phyloP scores from a whole-genome alignment of 2,329 filamentous ascomycete species.

The Alternaria conjuncta region DNA sequence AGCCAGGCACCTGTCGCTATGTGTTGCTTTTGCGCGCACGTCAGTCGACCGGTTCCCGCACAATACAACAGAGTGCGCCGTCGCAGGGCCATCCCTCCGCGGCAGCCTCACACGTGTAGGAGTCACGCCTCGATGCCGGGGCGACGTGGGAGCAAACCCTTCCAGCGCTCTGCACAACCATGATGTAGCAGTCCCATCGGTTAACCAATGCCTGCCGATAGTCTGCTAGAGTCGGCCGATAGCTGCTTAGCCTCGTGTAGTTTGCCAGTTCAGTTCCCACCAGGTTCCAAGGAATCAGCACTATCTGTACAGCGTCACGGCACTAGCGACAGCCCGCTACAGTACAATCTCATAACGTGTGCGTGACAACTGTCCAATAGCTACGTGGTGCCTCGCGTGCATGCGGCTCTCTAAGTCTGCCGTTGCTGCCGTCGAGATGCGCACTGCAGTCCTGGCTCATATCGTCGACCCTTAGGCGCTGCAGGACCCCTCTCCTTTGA shows the following conservation, averaged over 20 bases:
- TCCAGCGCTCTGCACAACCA: slow-evolving; percentile 6
- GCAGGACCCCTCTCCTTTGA: slow-evolving; percentile 14
- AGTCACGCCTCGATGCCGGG: slow-evolving; percentile 3
- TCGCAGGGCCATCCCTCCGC: background rate
- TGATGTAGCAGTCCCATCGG: slow-evolving; percentile 13
- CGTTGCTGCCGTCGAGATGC: slow-evolving; percentile 11
- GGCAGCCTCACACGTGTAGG: background rate
- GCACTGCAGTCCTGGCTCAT: background rate
- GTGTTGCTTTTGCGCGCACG: background rate
- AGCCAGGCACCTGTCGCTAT: background rate
- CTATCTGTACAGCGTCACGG: slow-evolving; percentile 4
- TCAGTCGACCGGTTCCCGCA: background rate
- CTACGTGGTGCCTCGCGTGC: background rate
- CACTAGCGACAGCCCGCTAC: background rate
- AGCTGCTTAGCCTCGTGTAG: slow-evolving; percentile 7
- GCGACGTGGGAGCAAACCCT: background rate
- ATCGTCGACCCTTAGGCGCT: slow-evolving; percentile 1
- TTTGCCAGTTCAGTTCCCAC: slow-evolving; percentile 4
- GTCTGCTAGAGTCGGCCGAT: slow-evolving; percentile 2
- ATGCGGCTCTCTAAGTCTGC: slow-evolving; percentile 14
- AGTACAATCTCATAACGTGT: background rate
- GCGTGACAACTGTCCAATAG: background rate
- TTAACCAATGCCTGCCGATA: slow-evolving; percentile 13
- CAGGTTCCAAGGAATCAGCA: slow-evolving; percentile 3
- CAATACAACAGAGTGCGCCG: background rate